Conservation (phyloP, 306 rosid species). For the Cyamopsis tetragonoloba region DNA sequence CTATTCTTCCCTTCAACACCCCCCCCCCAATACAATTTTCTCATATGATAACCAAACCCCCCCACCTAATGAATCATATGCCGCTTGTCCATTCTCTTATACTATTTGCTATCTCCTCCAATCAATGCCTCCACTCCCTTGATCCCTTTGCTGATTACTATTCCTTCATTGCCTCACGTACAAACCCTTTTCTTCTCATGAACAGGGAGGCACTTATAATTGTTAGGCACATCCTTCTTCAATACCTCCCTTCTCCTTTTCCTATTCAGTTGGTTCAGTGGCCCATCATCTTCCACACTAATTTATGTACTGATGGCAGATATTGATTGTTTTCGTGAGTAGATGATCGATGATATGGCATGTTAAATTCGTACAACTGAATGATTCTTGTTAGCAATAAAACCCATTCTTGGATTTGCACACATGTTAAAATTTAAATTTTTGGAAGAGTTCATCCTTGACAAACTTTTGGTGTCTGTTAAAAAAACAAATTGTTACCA, state of each 20-base stretch:
- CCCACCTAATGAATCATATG: background rate
- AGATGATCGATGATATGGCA: background rate
- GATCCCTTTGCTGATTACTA: too few relatives aligned
- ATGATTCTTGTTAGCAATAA: background rate
- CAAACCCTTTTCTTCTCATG: background rate
- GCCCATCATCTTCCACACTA: background rate
- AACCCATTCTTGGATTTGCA: background rate
- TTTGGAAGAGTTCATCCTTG: background rate
- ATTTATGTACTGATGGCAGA: background rate
- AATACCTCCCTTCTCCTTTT: background rate
- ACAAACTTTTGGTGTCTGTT: background rate
- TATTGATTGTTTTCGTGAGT: background rate
- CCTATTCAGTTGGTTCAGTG: background rate
- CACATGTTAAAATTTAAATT: background rate
- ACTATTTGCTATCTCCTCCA: background rate
- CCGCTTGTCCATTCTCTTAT: background rate
- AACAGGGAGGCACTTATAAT: background rate
- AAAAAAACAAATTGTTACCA: background rate
- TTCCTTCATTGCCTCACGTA: background rate
- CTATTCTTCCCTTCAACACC: too few relatives aligned
- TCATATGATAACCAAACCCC: background rate
- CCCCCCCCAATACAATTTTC: background rate
- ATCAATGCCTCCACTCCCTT: background rate
- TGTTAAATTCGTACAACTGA: background rate
- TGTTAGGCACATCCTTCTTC: background rate